phyloP scores from a whole-genome alignment of 768 basidiomycete species.

The Trametes gibbosa region DNA sequence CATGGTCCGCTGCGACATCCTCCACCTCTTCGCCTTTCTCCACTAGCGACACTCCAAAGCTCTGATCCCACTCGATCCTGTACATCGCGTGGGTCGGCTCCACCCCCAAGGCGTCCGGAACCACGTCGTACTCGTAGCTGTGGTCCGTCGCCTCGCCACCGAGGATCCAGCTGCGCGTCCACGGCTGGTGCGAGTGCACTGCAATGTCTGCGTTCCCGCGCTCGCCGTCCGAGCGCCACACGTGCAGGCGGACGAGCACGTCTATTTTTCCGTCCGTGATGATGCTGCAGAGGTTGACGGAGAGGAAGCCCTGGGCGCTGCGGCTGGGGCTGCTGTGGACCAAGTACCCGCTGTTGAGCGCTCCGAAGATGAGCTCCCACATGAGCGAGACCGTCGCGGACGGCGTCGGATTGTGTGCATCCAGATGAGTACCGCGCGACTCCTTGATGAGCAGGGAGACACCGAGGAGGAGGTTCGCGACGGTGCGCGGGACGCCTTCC shows the following conservation, averaged over 20 bases:
- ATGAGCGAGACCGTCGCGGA: neutral
- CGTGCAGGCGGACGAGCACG: neutral
- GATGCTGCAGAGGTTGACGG: neutral
- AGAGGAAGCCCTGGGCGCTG: neutral
- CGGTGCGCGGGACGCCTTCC: neutral
- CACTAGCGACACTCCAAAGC: neutral
- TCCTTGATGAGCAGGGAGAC: neutral
- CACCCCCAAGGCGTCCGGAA: neutral
- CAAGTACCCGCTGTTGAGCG: neutral
- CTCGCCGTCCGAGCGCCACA: neutral
- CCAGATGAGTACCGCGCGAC: too few relatives aligned
- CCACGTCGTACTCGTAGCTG: neutral
- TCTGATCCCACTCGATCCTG: neutral
- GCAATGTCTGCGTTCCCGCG: neutral
- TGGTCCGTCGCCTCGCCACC: neutral
- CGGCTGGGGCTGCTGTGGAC: neutral
- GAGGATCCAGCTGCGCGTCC: neutral
- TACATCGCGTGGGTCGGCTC: neutral
- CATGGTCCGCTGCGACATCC: neutral
- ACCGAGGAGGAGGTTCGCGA: neutral
- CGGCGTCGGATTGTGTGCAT: neutral
- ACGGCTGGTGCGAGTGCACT: neutral
- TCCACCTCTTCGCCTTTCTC: neutral
- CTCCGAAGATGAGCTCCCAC: neutral
- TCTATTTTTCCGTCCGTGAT: neutral